Conservation (phyloP, 345 rosid species). For the Brassica rapa region DNA sequence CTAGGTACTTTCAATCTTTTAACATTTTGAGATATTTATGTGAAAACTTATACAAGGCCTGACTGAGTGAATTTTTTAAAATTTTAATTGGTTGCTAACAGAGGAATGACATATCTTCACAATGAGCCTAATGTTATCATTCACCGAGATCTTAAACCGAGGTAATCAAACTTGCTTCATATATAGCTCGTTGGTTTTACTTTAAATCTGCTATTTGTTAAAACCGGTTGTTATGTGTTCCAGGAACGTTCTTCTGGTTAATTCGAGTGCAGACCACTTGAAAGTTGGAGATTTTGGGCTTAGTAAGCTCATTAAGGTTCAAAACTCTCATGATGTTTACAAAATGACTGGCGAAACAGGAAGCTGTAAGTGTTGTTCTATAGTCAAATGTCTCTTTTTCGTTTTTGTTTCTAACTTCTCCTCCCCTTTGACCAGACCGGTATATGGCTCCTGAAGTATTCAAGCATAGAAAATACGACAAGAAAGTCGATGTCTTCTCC, state of each 20-base stretch:
- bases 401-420: constrained; percentile 23
- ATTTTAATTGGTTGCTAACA: constrained; percentile 36
- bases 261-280: constrained; percentile 90
- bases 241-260: constrained; percentile 98
- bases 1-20: constrained; percentile 52
- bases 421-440: constrained; percentile 70
- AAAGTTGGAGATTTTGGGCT: constrained; percentile 99
- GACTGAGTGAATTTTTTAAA: constrained; percentile 8
- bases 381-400: not conserved
- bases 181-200: not conserved
- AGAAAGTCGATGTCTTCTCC: constrained; percentile 98
- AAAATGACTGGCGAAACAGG: constrained; percentile 99
- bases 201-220: not conserved
- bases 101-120: constrained; percentile 99
- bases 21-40: not conserved
- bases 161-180: constrained; percentile 48
- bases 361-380: constrained; percentile 71
- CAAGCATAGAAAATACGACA: constrained; percentile 93
- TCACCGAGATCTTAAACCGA: constrained; percentile 94
- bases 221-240: not conserved
- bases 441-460: constrained; percentile 99
- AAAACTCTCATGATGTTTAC: constrained; percentile 94
- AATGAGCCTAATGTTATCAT: constrained; percentile 96
- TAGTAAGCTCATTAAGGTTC: constrained; percentile 97
- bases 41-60: constrained; percentile 9